These are phyloP conservation scores for Rhodotorula graminis DNA, from an alignment of 768 basidiomycete genomes.

Conservation along the genomic window DNA sequence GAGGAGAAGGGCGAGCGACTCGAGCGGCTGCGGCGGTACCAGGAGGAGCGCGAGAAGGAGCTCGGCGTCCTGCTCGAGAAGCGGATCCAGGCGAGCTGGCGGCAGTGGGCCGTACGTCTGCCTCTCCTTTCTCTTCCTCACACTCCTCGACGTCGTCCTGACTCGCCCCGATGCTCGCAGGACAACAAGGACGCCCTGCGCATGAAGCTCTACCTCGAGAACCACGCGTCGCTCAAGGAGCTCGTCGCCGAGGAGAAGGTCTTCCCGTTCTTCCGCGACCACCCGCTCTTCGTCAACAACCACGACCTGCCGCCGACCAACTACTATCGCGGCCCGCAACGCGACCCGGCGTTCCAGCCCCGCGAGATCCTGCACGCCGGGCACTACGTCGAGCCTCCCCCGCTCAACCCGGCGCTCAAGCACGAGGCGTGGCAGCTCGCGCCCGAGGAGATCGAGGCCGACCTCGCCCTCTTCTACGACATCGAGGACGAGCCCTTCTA, in stretches of 20 bases:
- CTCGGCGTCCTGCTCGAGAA: neutral
- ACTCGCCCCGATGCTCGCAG: neutral
- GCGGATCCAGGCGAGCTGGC: neutral
- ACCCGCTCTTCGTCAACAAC: constrained; percentile 26
- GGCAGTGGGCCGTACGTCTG: constrained; percentile 22
- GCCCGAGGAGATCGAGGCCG: constrained; percentile 24
- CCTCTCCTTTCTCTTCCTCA: no score
- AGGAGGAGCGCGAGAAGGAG: constrained; percentile 13
- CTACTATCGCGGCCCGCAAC: constrained; percentile 19
- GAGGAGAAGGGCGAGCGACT: constrained; percentile 21
- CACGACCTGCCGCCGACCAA: constrained; percentile 26
- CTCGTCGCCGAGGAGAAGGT: constrained; percentile 20
- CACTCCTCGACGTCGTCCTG: no score
- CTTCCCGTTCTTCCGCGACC: constrained; percentile 29
- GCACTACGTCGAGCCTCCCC: constrained; percentile 25
- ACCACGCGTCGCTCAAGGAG: constrained; percentile 18
- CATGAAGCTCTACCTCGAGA: constrained; percentile 22
- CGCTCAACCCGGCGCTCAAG: constrained; percentile 19
- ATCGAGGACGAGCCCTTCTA: constrained; percentile 13
- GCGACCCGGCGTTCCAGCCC: constrained; percentile 9
- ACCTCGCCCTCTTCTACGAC: constrained; percentile 24
- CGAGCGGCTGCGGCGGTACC: neutral
- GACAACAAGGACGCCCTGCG: constrained; percentile 17
- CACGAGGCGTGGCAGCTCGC: constrained; percentile 14
- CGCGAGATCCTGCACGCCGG: constrained; percentile 3